phyloP scores from a whole-genome alignment of 257 asterid genomes.

The Solanum medicagineum region DNA sequence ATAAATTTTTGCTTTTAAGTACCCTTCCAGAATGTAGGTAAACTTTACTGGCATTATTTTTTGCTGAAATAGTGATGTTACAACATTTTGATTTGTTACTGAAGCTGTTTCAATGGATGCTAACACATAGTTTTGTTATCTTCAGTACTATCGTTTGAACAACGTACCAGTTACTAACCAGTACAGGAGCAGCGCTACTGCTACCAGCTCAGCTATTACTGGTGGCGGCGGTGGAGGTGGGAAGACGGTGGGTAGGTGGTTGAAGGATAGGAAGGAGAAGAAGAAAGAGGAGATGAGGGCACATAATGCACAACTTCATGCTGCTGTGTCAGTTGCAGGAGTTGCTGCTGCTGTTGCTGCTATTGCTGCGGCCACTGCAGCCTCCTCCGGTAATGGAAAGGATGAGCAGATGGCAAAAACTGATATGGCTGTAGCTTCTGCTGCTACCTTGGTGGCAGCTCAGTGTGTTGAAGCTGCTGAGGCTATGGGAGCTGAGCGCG shows the following conservation, averaged over 20 bases:
- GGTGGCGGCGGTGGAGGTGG: slow-evolving; percentile 59
- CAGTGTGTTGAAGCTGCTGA: slow-evolving; percentile 98
- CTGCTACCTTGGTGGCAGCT: slow-evolving; percentile 91
- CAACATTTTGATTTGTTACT: not conserved
- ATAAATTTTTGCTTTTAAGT: not conserved
- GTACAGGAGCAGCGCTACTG: slow-evolving; percentile 33
- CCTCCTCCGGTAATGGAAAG: slow-evolving; percentile 52
- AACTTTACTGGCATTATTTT: not conserved
- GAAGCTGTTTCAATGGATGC: not conserved
- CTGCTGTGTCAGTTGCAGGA: slow-evolving; percentile 88
- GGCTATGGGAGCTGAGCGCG: slow-evolving; percentile 95
- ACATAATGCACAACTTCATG: slow-evolving; percentile 93
- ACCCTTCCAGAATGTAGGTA: not conserved
- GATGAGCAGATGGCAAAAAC: slow-evolving; percentile 81
- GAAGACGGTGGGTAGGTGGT: slow-evolving; percentile 90
- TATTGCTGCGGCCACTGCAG: slow-evolving; percentile 91
- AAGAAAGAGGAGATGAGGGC: slow-evolving; percentile 90
- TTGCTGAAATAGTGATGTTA: not conserved
- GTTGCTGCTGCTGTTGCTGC: slow-evolving; percentile 98
- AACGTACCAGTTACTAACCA: slow-evolving; percentile 18
- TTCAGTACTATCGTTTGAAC: slow-evolving; percentile 44
- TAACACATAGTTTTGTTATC: not conserved
- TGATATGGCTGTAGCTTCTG: slow-evolving; percentile 95
- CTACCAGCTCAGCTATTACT: slow-evolving; percentile 11
- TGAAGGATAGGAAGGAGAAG: slow-evolving; percentile 89